Conservation (phyloP, 345 rosid species). For the Acer saccharum region DNA sequence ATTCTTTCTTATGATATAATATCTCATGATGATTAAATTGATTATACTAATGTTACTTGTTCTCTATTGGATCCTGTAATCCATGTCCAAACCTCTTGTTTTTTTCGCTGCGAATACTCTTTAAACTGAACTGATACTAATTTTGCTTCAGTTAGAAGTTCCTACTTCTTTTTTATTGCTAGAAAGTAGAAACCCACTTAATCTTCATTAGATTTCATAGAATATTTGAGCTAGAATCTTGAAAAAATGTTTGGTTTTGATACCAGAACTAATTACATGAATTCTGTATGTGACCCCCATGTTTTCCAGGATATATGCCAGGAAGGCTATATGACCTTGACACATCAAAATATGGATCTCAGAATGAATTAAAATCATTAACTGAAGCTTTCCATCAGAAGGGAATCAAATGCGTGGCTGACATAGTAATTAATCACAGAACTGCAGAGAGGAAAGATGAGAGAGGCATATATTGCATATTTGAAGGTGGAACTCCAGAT, state of each 20-base stretch:
- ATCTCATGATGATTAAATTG: background rate
- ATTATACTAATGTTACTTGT: background rate
- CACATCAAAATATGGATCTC: constrained; percentile 73
- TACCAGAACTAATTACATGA: background rate
- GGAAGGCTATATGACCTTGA: constrained; percentile 84
- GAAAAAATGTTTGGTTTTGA: background rate
- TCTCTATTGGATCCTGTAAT: background rate
- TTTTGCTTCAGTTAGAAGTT: background rate
- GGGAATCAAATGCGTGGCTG: constrained; percentile 75
- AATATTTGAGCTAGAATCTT: background rate
- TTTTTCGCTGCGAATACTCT: too few species aligned
- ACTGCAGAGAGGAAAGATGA: constrained; percentile 73
- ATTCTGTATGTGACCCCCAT: background rate
- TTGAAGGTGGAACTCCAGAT: constrained; percentile 87
- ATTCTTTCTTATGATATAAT: too few species aligned
- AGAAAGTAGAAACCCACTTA: background rate
- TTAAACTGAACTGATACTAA: background rate
- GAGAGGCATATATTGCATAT: constrained; percentile 61
- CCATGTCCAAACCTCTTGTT: background rate
- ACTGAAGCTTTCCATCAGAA: constrained; percentile 47
- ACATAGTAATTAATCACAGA: constrained; percentile 84
- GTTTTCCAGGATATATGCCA: constrained; percentile 70
- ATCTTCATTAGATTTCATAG: background rate
- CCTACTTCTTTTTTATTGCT: background rate
- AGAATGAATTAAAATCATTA: constrained; percentile 53